A percentile compares a stretch with the other conserved stretches of the same genome.
phyloP scores from a whole-genome alignment of 2,329 filamentous ascomycete species.

The Leptographium lundbergii region DNA sequence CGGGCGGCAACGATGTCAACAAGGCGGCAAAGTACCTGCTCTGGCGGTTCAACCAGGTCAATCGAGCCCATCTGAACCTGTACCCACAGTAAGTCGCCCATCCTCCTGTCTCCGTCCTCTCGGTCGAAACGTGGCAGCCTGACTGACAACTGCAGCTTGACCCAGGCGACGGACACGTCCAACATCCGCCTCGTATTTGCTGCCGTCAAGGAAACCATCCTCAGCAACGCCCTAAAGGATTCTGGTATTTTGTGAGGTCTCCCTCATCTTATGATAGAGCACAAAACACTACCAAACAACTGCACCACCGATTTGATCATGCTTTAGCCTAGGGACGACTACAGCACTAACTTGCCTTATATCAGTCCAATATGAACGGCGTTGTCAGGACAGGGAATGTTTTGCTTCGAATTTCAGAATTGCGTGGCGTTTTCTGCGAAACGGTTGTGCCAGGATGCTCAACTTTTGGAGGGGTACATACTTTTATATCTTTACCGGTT shows the following conservation, averaged over 20 bases:
- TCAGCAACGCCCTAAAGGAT: conserved; percentile 96
- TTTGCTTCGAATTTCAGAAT: background rate
- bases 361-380: conserved; percentile 3
- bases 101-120: background rate
- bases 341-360: background rate
- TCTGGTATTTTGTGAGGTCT: conserved; percentile 75
- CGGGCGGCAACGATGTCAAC: conserved; percentile 93
- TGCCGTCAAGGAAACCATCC: conserved; percentile 95
- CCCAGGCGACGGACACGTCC: conserved; percentile 96
- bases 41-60: conserved; percentile 98
- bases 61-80: conserved; percentile 85
- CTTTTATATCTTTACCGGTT: background rate
- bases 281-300: background rate
- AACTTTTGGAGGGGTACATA: background rate
- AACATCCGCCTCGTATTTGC: conserved; percentile 97
- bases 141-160: conserved; percentile 51
- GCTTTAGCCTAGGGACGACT: background rate
- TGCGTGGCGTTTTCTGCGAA: conserved; percentile 2
- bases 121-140: background rate
- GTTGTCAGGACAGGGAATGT: background rate
- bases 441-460: background rate
- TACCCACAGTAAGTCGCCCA: conserved; percentile 76
- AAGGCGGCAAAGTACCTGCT: conserved; percentile 94
- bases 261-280: background rate
- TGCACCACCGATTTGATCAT: background rate